Evolutionary conservation across 495 filamentous ascomycete species (phyloP).

Genomic region (Penicillium longicatenatum): DNA sequence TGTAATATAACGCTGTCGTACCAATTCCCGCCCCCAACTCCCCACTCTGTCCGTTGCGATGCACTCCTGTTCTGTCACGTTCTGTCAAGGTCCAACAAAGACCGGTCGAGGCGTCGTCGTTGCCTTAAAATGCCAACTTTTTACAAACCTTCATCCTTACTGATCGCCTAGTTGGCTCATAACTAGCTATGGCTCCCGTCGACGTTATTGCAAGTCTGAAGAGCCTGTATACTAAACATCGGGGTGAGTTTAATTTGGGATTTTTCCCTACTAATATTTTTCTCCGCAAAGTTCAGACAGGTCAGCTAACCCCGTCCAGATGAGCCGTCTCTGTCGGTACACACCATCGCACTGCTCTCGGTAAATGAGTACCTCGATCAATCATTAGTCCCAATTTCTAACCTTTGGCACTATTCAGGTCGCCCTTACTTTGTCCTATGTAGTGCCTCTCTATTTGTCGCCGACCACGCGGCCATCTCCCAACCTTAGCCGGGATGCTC

Average conservation of each 20-base stretch:
- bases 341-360: constrained; percentile 51
- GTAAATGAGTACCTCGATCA: constrained; percentile 32
- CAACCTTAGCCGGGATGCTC: constrained; percentile 82
- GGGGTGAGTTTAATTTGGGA: constrained; percentile 27
- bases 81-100: constrained; percentile 13
- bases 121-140: constrained; percentile 9
- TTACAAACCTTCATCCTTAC: neutral
- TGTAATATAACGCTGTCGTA: neutral
- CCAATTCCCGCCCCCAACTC: neutral
- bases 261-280: neutral
- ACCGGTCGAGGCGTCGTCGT: constrained; percentile 3
- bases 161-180: neutral
- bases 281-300: constrained; percentile 1
- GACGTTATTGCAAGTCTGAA: constrained; percentile 39
- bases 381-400: constrained; percentile 8
- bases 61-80: constrained; percentile 8
- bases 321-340: constrained; percentile 52
- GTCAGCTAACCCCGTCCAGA: constrained; percentile 21
- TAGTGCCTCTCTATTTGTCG: constrained; percentile 88
- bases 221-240: constrained; percentile 38
- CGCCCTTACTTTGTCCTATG: constrained; percentile 80
- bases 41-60: neutral
- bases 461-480: constrained; percentile 75
- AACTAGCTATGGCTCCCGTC: constrained; percentile 38
- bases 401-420: constrained; percentile 45